Base-by-base conservation (phyloP, 257 asterid species). In the Parsonsia alboflavescens region DNA sequence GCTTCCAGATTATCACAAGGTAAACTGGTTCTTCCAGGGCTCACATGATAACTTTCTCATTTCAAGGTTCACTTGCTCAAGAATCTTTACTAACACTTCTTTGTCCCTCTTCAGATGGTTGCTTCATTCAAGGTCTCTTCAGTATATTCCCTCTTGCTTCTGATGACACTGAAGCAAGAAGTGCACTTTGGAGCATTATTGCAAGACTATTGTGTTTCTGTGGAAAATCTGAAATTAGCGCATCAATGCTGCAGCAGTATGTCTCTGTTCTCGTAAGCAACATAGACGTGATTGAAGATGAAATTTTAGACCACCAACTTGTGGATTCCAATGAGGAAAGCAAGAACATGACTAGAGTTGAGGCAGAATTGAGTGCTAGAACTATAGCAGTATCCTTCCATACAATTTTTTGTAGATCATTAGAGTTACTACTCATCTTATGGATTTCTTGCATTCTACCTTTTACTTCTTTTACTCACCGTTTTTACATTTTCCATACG, bases 161-260 rank as follows among this genome's bases (percentile, higher is more conserved):
- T 50, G 87, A 82, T 52, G 96, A 88, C 63, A 62, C 56, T 6
- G 96, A 88, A 80, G 96, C 94, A 45, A 90, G 79, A 80, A 88
- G 82, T 79, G 96, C 97, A 75, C 83, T 91, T 79, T 90, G 98
- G 98, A 85, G 91, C 82, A 79, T 78, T 63, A 77, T 88, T 75
- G 89, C 96, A 61, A 85, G 93, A 87, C 28, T 90, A 77, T 62
- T 90, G 82, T 59, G 53, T 39, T 81, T 49, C 71, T 72, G 88
- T 64, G 73, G 81, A 76, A 87, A 84, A 78, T 67, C 73, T 45
- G 91, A 85, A 70, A 79, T 80, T 82, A 82, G 78, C 83, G 79
- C 87, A 33, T 70, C 86, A 73, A 68, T 62, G 39, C 78, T 90
- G 79, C 80, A 76, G 49, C 84, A 75, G 78, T 86, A 82, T 46